Conservation (phyloP, 352 stramenopile species). For the Globisporangium emineosum region DNA sequence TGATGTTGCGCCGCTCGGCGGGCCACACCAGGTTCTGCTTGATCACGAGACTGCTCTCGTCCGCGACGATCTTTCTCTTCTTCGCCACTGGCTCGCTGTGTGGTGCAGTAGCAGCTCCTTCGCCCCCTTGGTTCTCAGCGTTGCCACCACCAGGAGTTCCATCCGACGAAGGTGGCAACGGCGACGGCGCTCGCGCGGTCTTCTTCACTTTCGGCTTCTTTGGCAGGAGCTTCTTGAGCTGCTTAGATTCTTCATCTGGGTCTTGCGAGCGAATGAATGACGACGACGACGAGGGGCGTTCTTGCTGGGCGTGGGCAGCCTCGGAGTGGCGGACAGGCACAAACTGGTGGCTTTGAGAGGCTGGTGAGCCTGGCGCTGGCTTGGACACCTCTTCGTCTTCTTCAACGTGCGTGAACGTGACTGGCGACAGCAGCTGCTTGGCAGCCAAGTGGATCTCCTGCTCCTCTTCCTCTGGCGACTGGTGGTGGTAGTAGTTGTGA, state of each 20-base stretch:
- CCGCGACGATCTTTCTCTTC: conserved; percentile 14
- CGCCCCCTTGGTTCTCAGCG: neutral
- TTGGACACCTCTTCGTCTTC: conserved; percentile 11
- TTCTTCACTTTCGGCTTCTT: conserved; percentile 18
- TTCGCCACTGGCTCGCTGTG: conserved; percentile 5
- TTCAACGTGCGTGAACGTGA: conserved; percentile 16
- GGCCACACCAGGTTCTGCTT: conserved; percentile 42
- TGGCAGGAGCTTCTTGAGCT: conserved; percentile 13
- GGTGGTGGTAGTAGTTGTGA: conserved; percentile 4
- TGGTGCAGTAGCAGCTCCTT: too few relatives aligned
- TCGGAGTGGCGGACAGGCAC: conserved; percentile 5
- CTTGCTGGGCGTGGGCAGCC: neutral
- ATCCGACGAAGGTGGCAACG: neutral
- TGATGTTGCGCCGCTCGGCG: conserved; percentile 36
- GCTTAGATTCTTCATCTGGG: neutral
- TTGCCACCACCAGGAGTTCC: neutral
- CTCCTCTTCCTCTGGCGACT: conserved; percentile 17
- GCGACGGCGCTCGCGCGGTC: neutral
- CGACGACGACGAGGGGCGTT: neutral
- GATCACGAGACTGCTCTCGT: conserved; percentile 20
- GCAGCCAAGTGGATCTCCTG: conserved; percentile 21
- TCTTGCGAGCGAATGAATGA: conserved; percentile 8
- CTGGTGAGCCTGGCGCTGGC: neutral
- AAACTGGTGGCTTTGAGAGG: neutral
- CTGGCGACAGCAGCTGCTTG: conserved; percentile 19